phyloP scores from a whole-genome alignment of 345 rosid species.

The Rhodamnia rubescens region DNA sequence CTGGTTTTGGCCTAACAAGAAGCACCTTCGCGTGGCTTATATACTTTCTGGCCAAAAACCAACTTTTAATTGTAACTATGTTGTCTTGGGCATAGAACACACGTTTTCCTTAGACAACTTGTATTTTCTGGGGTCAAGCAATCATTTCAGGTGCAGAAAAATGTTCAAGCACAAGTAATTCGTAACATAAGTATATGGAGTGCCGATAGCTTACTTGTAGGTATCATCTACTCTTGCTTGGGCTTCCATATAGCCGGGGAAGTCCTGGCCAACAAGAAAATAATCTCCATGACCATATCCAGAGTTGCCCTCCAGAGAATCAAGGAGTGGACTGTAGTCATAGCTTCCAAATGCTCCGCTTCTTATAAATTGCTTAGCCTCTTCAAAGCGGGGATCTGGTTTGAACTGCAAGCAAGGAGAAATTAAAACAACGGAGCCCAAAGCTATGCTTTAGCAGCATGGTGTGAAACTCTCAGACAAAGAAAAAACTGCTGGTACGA shows the following conservation, averaged over 20 bases:
- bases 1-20: background rate
- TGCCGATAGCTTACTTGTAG: conserved; percentile 55
- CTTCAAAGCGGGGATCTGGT: conserved; percentile 91
- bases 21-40: background rate
- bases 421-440: background rate
- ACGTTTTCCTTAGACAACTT: background rate
- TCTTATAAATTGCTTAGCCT: conserved; percentile 76
- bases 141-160: background rate
- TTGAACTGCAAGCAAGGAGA: conserved; percentile 47
- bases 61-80: background rate
- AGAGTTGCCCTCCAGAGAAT: conserved; percentile 86
- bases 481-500: background rate
- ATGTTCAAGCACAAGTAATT: background rate
- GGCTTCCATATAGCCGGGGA: conserved; percentile 76
- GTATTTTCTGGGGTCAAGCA: background rate
- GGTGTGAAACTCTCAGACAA: background rate
- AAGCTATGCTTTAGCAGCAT: background rate
- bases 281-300: conserved; percentile 96
- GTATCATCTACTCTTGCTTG: conserved; percentile 78
- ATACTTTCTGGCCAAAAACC: background rate
- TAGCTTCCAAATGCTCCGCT: conserved; percentile 90
- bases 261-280: conserved; percentile 88
- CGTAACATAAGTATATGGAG: background rate
- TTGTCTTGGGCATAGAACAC: background rate
- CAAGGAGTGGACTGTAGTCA: conserved; percentile 81